Conservation (phyloP, 2,329 filamentous ascomycete species). For the Lecanicillium sp. region DNA sequence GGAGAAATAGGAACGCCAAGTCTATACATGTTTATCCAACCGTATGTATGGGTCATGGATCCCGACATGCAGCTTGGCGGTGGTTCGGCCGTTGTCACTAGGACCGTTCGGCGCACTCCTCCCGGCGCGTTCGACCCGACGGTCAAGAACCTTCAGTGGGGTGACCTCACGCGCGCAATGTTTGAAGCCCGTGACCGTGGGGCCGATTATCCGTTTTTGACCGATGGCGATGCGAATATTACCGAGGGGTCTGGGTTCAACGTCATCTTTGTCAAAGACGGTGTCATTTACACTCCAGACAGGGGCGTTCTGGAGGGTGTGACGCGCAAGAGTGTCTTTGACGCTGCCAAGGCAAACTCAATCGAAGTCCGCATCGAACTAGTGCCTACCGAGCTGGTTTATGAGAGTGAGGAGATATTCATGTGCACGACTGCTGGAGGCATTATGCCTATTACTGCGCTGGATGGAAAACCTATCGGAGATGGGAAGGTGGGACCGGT, state of each 20-base stretch:
- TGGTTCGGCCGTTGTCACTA: conserved; percentile 33
- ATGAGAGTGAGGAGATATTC: conserved; percentile 39
- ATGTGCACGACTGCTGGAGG: conserved; percentile 47
- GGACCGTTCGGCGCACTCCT: conserved; percentile 35
- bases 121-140: conserved; percentile 41
- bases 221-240: conserved; percentile 39
- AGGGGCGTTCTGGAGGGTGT: conserved; percentile 40
- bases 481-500: conserved; percentile 35
- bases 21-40: no score
- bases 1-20: no score
- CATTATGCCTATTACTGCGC: conserved; percentile 40
- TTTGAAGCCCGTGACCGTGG: conserved; percentile 39
- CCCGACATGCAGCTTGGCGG: conserved; percentile 33
- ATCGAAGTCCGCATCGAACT: conserved; percentile 29
- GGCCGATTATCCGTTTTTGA: conserved; percentile 39
- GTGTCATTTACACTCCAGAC: conserved; percentile 35
- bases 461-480: conserved; percentile 34
- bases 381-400: conserved; percentile 32
- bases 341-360: conserved; percentile 25
- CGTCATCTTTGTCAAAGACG: conserved; percentile 36
- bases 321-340: conserved; percentile 40
- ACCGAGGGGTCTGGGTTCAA: conserved; percentile 45
- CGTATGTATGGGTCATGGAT: conserved; percentile 43
- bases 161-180: conserved; percentile 35
- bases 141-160: conserved; percentile 45